phyloP scores from a whole-genome alignment of 192 early-diverging fungal species.

The Coemansia javaensis region DNA sequence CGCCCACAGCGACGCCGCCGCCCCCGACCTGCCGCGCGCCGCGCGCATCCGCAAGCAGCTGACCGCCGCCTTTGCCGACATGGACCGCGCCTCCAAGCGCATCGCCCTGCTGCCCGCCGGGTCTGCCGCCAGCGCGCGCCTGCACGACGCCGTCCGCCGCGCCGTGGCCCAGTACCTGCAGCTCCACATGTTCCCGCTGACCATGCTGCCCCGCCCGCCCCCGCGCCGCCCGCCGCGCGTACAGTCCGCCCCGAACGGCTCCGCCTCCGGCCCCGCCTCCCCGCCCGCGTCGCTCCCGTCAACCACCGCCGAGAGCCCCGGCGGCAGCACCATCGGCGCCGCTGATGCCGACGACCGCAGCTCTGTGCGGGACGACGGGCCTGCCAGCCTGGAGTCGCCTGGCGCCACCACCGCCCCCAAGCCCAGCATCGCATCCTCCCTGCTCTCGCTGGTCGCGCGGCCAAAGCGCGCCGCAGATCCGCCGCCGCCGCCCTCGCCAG shows the following conservation, averaged over 20 bases:
- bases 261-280: background rate
- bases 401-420: slow-evolving; percentile 1
- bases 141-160: slow-evolving; percentile 61
- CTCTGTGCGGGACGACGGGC: too few relatives aligned
- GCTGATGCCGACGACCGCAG: slow-evolving; percentile 4
- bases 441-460: slow-evolving; percentile 16
- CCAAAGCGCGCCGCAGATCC: background rate
- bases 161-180: slow-evolving; percentile 68
- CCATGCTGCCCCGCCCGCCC: slow-evolving; percentile 62
- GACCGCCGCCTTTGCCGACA: slow-evolving; percentile 58
- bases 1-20: background rate
- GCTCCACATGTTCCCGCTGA: slow-evolving; percentile 72
- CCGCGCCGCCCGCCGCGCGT: slow-evolving; percentile 33
- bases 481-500: background rate
- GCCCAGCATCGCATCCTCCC: slow-evolving; percentile 13
- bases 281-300: slow-evolving; percentile 11
- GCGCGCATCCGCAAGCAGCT: slow-evolving; percentile 60
- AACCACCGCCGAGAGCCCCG: slow-evolving; percentile 1
- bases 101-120: slow-evolving; percentile 53
- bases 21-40: slow-evolving; percentile 54
- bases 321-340: background rate
- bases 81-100: slow-evolving; percentile 60
- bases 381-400: slow-evolving; percentile 1
- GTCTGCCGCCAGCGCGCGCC: slow-evolving; percentile 49
- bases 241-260: background rate